Base-by-base conservation (phyloP, 1,284 basidiomycete species). In the Agaricales sp. region DNA sequence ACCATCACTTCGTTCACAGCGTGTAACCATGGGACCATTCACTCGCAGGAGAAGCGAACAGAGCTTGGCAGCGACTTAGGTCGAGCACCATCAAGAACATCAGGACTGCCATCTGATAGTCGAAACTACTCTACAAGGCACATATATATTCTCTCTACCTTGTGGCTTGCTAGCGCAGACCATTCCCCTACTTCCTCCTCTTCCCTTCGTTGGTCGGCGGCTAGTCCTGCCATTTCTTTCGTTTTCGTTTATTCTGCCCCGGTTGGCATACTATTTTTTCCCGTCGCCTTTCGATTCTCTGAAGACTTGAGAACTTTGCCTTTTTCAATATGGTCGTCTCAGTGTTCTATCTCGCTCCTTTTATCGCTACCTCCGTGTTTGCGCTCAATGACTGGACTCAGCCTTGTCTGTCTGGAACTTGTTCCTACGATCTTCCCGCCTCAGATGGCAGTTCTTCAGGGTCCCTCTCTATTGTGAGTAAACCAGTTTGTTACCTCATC, bases 381-480 rank as follows among this genome's bases (percentile, higher is more conserved):
- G 50, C 44, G 20, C 20, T 41, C 39, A 59, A 59, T 48, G 58
- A 59, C 50, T 59, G 58, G 58, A 50, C 51, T 16, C 57, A 51
- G 14, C 57, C 58, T 22, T 59, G 58, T 45, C 52, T 59, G 8
- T 38, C 56, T 13, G 58, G 58, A 11, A 52, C 41, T 41, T 59
- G 58, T 43, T 51, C 55, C 18, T 59, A 58, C 39, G 56, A 56
- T 21, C 48, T 55, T 37, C 50, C 52, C 20, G 48, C 55, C 4
- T 53, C 58, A 26, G 54, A 56, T n/a, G 58, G 53, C 1, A 54
- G 58, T 24, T 51, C 61, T 4, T 64, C 63, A 25, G 68, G 65
- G 8, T 63, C 62, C 4, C 43, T 73, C 26, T 62, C 63, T n/a
- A 66, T 73, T 45, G 71, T 73, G 52, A 45, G 65, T 57, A 18